These are phyloP conservation scores for Karstenula rhodostoma DNA, from an alignment of 2,329 filamentous ascomycete species.

Conservation along the genomic window DNA sequence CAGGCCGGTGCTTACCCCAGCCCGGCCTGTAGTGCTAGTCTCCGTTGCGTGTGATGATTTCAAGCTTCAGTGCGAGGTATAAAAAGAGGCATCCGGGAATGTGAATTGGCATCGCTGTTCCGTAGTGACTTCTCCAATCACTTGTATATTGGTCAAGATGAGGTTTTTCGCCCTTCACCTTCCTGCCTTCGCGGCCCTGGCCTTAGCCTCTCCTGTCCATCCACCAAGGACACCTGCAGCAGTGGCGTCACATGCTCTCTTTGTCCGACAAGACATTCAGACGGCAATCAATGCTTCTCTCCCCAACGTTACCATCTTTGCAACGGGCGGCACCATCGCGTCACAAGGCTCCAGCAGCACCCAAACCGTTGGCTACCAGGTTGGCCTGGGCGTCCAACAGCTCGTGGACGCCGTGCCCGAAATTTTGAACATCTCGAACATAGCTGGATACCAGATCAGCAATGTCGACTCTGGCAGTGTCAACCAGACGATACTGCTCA, in stretches of 20 bases:
- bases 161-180: slow-evolving; percentile 27
- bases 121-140: not conserved
- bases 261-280: slow-evolving; percentile 41
- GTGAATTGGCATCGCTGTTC: not conserved
- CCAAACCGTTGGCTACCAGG: slow-evolving; percentile 64
- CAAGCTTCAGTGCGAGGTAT: not conserved
- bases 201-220: slow-evolving; percentile 32
- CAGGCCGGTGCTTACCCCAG: not conserved
- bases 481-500: slow-evolving; percentile 59
- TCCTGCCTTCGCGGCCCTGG: slow-evolving; percentile 28
- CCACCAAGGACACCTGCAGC: slow-evolving; percentile 18
- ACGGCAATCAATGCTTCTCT: slow-evolving; percentile 55
- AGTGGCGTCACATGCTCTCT: slow-evolving; percentile 28
- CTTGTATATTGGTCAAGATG: slow-evolving; percentile 28
- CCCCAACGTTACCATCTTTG: slow-evolving; percentile 66
- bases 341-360: slow-evolving; percentile 59
- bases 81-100: not conserved
- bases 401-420: slow-evolving; percentile 65
- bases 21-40: not conserved
- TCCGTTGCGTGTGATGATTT: not conserved
- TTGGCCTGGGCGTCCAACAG: slow-evolving; percentile 59
- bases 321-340: slow-evolving; percentile 68
- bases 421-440: slow-evolving; percentile 58
- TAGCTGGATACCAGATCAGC: slow-evolving; percentile 23
- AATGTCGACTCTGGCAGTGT: slow-evolving; percentile 38